Base-by-base conservation (phyloP, 2,329 filamentous ascomycete genomes). In the Kalaharituber pfeilii region DNA sequence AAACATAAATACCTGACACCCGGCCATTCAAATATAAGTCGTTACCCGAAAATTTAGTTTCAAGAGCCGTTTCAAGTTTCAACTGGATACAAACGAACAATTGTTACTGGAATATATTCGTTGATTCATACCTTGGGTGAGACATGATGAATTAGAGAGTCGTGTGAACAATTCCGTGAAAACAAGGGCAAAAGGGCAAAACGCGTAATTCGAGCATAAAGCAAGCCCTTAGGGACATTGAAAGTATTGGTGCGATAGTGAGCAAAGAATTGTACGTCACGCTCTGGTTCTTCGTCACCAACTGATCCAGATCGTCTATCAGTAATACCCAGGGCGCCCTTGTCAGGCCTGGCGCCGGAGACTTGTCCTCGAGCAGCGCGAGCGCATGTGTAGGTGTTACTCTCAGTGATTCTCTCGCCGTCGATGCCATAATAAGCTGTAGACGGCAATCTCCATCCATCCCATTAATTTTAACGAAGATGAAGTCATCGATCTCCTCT, bases 361-460 rank as follows among this genome's bases (percentile, higher is more conserved):
- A 98, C 66, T 98, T 91, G 52, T 84, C 78, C 69, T 95, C 88
- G 8, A 98, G 72, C 0, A 96, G 77, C 66, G 94, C 86, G 11
- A 98, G 74, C 0, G 91, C 89, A 67, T 98, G 91, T 2, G 86
- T 79, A 0, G 91, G 86, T 65, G 85, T 93, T 6, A 96, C 88
- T 49, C 91, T 80, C 66, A 98, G 87, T 25, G 87, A 88, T 66
- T 89, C 89, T 57, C 98, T 73, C 0, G 91, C 89, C 70, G n/a
- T n/a, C n/a, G n/a, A n/a, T 98, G 87, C 93, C 93, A 98, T 1
- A 98, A 76, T 20, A 98, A 71, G 1, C 86, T 83, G 68, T 98
- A 98, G 91, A 65, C 96, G 88, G 0, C 93, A 89, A 66, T 98
- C 91, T 0, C 91, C 94, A 62, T 98, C 98, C 91, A 98, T 96